Base-by-base conservation (phyloP, 2,329 filamentous ascomycete species). In the Arthrobotrys entomopaga region DNA sequence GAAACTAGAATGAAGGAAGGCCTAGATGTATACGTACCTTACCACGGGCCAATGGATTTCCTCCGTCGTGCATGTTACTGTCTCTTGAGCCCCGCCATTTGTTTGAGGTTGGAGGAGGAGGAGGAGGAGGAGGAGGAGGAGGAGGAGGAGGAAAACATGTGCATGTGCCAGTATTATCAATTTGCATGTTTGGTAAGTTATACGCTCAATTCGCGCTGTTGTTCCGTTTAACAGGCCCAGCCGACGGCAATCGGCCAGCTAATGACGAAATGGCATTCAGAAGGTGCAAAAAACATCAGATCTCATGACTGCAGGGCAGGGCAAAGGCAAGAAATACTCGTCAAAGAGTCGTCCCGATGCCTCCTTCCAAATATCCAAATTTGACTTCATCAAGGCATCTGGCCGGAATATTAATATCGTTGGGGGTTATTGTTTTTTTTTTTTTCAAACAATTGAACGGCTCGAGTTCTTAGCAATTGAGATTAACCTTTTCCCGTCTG, bases 211-310 rank as follows among this genome's bases (percentile, higher is more conserved):
- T 52, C 24, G 34, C 26, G 42, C 63, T 66, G 38, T 67, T 61
- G 48, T 61, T 60, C 65, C 56, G 49, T 69, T 69, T 69, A 69
- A 48, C 64, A 58, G 42, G 16, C 64, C 64, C 65, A 69, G 65
- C 65, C 65, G 65, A 69, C 65, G 65, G 65, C 43, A 69, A 69
- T 69, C 65, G 59, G 59, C 60, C 52, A 64, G 66, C 52, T 54
- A 52, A 65, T 72, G 67, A 72, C 67, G 66, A 71, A 71, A 71
- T 71, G 58, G 65, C 66, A 53, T 65, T 64, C 48, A 65, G 59
- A 42, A 65, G 67, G 67, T 64, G 59, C 29, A 24, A 46, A 24
- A 46, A 34, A 34, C 29, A 49, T 63, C 58, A 52, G 54, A 71
- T 58, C 58, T 71, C 53, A 56, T 53, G 59, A 65, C 29, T 34